phyloP scores from a whole-genome alignment of 2,329 filamentous ascomycete species.

The Monosporascus sp. region DNA sequence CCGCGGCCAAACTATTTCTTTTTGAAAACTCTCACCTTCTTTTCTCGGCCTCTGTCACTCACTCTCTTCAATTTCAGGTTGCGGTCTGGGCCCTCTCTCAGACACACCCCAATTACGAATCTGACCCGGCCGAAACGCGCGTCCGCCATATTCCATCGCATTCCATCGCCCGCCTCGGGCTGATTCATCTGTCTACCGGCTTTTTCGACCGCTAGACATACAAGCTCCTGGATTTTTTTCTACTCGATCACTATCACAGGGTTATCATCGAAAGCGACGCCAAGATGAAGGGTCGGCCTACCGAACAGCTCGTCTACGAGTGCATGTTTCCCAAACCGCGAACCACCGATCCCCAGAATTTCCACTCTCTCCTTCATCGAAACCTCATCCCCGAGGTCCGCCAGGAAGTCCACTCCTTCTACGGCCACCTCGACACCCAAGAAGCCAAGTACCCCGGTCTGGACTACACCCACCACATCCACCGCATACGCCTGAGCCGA shows the following conservation, averaged over 20 bases:
- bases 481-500: slow-evolving; percentile 71
- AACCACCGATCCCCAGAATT: slow-evolving; percentile 63
- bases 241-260: slow-evolving; percentile 1
- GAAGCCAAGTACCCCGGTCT: slow-evolving; percentile 79
- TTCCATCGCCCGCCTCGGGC: background rate
- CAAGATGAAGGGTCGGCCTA: slow-evolving; percentile 65
- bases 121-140: background rate
- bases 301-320: slow-evolving; percentile 70
- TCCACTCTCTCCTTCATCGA: slow-evolving; percentile 63
- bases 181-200: background rate
- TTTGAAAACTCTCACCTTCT: background rate
- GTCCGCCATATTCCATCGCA: background rate
- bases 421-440: slow-evolving; percentile 71
- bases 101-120: background rate
- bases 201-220: background rate
- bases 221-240: background rate
- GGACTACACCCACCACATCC: slow-evolving; percentile 68
- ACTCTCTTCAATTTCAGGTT: background rate
- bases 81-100: background rate
- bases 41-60: background rate
- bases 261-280: background rate
- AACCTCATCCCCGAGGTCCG: slow-evolving; percentile 72
- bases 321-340: slow-evolving; percentile 66
- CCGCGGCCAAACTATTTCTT: background rate
- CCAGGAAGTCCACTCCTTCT: slow-evolving; percentile 72